Conservation (phyloP, 805 yeast species). For the Pichia ethanolica region DNA sequence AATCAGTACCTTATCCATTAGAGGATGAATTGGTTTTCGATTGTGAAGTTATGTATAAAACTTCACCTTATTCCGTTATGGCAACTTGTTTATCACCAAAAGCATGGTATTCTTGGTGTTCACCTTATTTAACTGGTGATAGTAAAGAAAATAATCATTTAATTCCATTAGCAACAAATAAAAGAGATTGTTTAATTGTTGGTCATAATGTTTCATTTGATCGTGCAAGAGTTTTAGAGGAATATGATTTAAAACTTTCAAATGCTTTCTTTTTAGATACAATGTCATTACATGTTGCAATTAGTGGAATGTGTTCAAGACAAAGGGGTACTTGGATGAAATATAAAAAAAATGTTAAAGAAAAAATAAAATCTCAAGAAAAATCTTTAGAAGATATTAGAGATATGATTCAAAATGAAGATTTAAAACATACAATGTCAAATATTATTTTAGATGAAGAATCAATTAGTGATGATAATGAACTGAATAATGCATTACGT, state of each 20-base stretch:
- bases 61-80: conserved; percentile 65
- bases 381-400: conserved; percentile 16
- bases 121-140: conserved; percentile 67
- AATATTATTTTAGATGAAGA: conserved; percentile 28
- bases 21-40: conserved; percentile 79
- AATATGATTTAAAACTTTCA: conserved; percentile 60
- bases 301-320: conserved; percentile 85
- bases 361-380: conserved; percentile 13
- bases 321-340: conserved; percentile 77
- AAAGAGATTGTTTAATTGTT: conserved; percentile 50
- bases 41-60: conserved; percentile 77
- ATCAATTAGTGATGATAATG: conserved; percentile 17
- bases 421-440: conserved; percentile 21
- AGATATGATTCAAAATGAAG: conserved; percentile 18
- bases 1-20: conserved; percentile 55
- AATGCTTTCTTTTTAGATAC: conserved; percentile 82
- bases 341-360: conserved; percentile 37
- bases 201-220: conserved; percentile 93
- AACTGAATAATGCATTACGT: conserved; percentile 15
- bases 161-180: conserved; percentile 47
- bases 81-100: conserved; percentile 70
- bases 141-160: conserved; percentile 49
- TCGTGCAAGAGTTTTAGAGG: conserved; percentile 79
- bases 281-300: conserved; percentile 87
- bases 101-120: conserved; percentile 95